Percentiles rank a stretch among this genome's conserved stretches.
Evolutionary conservation across 345 rosid genomes (phyloP).

Genomic region (Eucalyptus dawsonii): DNA sequence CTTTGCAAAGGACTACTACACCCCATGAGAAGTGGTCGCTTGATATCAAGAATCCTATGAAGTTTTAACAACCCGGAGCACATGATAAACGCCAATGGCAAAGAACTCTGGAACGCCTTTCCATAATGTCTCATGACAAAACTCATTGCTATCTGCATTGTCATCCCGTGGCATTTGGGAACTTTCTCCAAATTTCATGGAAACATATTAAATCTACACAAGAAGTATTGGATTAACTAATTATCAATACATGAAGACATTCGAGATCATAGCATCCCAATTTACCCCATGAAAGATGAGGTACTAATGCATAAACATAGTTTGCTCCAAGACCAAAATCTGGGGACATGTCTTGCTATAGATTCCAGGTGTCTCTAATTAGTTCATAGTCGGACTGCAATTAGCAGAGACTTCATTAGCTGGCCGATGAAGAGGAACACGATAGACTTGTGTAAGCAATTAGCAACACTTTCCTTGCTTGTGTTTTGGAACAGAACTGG

Average conservation of each 20-base stretch:
- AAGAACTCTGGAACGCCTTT: not conserved
- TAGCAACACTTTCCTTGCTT: not conserved
- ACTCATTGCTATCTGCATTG: not conserved
- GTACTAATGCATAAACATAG: not conserved
- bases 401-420: not conserved
- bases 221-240: not conserved
- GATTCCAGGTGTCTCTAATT: not conserved
- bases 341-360: not conserved
- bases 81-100: not conserved
- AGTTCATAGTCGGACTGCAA: fast-evolving
- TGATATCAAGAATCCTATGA: too few species aligned
- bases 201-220: not conserved
- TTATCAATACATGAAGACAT: not conserved
- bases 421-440: not conserved
- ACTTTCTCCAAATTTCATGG: not conserved
- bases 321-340: not conserved
- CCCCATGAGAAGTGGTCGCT: too few species aligned
- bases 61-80: not conserved
- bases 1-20: too few species aligned
- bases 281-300: not conserved
- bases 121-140: not conserved
- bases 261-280: not conserved
- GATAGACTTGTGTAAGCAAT: not conserved
- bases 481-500: not conserved
- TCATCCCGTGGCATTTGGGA: not conserved